Base-by-base conservation (phyloP, 2,329 filamentous ascomycete species). In the Dothideomycetes sp. region DNA sequence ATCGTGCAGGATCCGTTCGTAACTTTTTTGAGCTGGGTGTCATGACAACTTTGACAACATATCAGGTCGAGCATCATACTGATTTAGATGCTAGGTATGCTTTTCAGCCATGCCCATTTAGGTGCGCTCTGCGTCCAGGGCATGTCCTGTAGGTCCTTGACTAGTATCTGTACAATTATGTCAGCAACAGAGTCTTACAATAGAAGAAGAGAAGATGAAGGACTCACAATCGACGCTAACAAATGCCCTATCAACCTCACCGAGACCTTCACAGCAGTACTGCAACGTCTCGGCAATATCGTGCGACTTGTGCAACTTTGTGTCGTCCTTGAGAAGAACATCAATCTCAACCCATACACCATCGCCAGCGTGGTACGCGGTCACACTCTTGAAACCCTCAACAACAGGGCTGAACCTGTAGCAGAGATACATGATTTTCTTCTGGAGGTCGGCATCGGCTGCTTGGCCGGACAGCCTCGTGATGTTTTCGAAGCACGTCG, bases 331-430 rank as follows among this genome's bases (percentile, higher is more conserved):
- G 47, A 79, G 58, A 27, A 80, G 56, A 15, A 79, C 64, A 47
- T 79, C 75, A 16, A 75, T 69, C 52, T 80, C 75, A 0, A 75
- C 74, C 64, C 75, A 79, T 1, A 79, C 63, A 5, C 74, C 74
- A 49, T 80, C 75, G 10, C 75, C 75, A 1, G 72, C 69, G 49
- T 79, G 75, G 47, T 80, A 79, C 1, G 71, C 70, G 42, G 65
- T 55, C 11, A 61, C 47, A 33, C 42, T 53, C 47, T 68, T 60
- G 50, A 59, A 60, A 1, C 55, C 56, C 8, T 53, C 45, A 3
- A 60, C 54, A 1, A 60, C 51, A 3, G 55, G 57, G 9, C 46
- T 49, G 47, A 60, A 60, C 5, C 57, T 46, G 40, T 71, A 78
- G 1, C 72, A 75, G 38, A 80, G 64, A 46, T 71, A 79, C 43